Base-by-base conservation (phyloP, 768 basidiomycete genomes). In the Trichaptum fuscoviolaceum region DNA sequence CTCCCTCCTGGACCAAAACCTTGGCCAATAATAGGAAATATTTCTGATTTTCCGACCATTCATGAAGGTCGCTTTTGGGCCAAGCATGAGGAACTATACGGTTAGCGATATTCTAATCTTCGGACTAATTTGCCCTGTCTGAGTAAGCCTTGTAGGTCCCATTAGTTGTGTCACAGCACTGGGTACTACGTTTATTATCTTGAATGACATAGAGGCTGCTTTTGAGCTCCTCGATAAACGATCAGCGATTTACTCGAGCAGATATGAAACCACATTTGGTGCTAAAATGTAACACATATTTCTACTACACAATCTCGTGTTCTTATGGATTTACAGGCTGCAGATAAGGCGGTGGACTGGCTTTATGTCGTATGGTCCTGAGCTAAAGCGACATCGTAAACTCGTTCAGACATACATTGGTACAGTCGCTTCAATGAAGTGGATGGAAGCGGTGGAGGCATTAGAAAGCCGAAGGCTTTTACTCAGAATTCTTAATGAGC, bases 91-190 rank as follows among this genome's bases (percentile, higher is more conserved):
- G 67, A 67, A 58, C 63, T 65, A 64, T 70, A 72, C 66, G 70
- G 71, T 68, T 57, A 36, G 67, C 30, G 18, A 26, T 42, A 7
- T 23, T 57, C 57, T 25, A 58, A 15, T 58, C 12, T 20, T n/a
- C 20, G 17, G 27, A 30, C 57, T n/a, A 12, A 23, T 6, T 12
- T 27, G 7, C 35, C 30, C 15, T 23, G 15, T 60, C 65, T 17
- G 57, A 52, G 15, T 2, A 20, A 2, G 15, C 15, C 15, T 26
- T 71, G 69, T 62, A 82, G 79, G 82, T 0, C 74, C 82, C 20
- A 71, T 88, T 17, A 78, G 87, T 34, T 82, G 82, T 24, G 81
- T 83, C 66, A 78, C 76, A 35, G 71, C 80, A 27, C 77, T 83
- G 67, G 85, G 83, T 66, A 76, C 73, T 20, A 75, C 74, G 24